These are phyloP conservation scores for Starmerella ratchasimensis DNA, from an alignment of 805 yeast species.

Conservation along the genomic window DNA sequence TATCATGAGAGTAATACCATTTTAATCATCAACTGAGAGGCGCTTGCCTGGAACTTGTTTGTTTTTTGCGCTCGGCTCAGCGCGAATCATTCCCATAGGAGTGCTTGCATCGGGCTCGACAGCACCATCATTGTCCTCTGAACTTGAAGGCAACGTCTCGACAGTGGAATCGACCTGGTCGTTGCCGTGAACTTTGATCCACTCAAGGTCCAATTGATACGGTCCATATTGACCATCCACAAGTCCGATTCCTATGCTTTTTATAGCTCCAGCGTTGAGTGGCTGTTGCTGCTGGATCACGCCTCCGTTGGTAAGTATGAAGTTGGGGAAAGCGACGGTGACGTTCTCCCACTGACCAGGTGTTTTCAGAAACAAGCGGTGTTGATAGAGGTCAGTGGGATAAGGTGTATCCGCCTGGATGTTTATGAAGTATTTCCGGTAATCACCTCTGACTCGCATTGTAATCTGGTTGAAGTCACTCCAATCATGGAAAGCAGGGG, in stretches of 20 bases:
- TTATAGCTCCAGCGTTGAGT: conserved; percentile 49
- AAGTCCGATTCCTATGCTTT: conserved; percentile 65
- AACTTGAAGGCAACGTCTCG: too few species aligned
- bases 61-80: not conserved
- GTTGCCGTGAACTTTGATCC: conserved; percentile 57
- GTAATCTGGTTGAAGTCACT: conserved; percentile 47
- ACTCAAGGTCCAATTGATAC: conserved; percentile 52
- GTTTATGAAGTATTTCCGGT: conserved; percentile 62
- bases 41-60: conserved; percentile 10
- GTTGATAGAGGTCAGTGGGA: conserved; percentile 69
- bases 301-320: conserved; percentile 79
- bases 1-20: too few species aligned
- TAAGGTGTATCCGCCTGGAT: conserved; percentile 70
- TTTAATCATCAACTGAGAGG: conserved; percentile 10
- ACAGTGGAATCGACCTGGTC: too few species aligned
- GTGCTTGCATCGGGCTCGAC: conserved; percentile 5
- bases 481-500: conserved; percentile 56
- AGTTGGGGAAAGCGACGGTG: conserved; percentile 59
- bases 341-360: conserved; percentile 80
- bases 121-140: not conserved
- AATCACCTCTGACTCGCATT: conserved; percentile 57
- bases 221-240: conserved; percentile 71
- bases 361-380: conserved; percentile 53
- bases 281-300: conserved; percentile 42
- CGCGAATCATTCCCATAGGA: conserved; percentile 3